Evolutionary conservation across 2,329 filamentous ascomycete species (phyloP), one percentile per base, ranked within the genome.

Genomic region (Drechslerella stenobrocha): DNA sequence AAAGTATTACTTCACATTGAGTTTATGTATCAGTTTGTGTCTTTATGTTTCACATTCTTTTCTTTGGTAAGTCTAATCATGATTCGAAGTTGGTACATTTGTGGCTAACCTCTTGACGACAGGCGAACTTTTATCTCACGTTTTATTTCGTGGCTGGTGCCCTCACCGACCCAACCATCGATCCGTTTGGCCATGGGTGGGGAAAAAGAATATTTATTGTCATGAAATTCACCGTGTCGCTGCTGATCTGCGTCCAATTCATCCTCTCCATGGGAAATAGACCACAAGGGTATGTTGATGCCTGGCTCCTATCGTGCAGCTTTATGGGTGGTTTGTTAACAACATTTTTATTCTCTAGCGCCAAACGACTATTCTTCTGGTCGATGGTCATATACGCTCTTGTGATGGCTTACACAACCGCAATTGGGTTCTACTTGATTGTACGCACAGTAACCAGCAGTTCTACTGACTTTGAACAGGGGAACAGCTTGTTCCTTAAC

Each of bases 81-180:
- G 13, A 11, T 13, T 3, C 15, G 15, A 1, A 32, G 15, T 8
- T 30, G 1, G 72, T 79, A 79, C 73, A 69, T 77, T 74, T 4
- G 46, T 55, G 23, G 13, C 18, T 18, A 44, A 44, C 11, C 23
- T 0, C 5, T 9, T 18, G 2, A 47, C 45, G 32, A 50, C 46
- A 80, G 79, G 91, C 92, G 77, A 98, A 98, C 80, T 98, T 97
- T 81, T 98, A 97, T 77, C 85, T 98, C 52, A 95, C 91, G 61
- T 98, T 98, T 79, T 98, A 91, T 82, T 98, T 98, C 79, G 87
- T 98, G 71, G 90, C 90, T 20, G 93, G 93, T 42, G 95, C 91
- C 37, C 82, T 98, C 13, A 83, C 88, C 0, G 90, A 97, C 73
- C 79, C 83, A 0, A 79, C 80, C 23, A 80, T 95, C 71, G 93